Conservation (phyloP, 305 asterid species). For the Fraxinus sp. region DNA sequence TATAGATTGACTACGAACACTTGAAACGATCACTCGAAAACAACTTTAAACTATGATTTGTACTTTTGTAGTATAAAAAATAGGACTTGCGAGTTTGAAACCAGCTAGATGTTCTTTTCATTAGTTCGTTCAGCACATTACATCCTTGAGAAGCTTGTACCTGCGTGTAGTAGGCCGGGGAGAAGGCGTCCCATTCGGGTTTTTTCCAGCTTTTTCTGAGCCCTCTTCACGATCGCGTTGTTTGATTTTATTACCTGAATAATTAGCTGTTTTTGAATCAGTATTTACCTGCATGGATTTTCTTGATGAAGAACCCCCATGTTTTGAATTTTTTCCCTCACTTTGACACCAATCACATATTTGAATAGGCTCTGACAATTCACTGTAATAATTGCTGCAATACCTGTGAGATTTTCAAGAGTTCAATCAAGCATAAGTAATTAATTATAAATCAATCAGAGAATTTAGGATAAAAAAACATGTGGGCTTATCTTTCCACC, state of each 20-base stretch:
- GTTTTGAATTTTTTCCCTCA: constrained; percentile 31
- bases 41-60: neutral
- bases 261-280: constrained; percentile 20
- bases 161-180: constrained; percentile 49
- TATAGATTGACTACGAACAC: neutral
- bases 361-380: constrained; percentile 29
- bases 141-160: constrained; percentile 69
- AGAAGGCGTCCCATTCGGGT: constrained; percentile 23
- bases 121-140: constrained; percentile 40
- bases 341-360: constrained; percentile 59
- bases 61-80: too few relatives aligned
- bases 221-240: constrained; percentile 26
- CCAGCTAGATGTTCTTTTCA: neutral
- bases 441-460: neutral
- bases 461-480: neutral
- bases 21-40: neutral
- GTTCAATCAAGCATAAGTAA: neutral
- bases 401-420: constrained; percentile 30
- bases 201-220: constrained; percentile 33
- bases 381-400: constrained; percentile 53
- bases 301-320: constrained; percentile 21
- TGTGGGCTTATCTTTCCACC: neutral
- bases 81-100: neutral
- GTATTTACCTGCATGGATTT: constrained; percentile 5
- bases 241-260: constrained; percentile 39